Conservation (phyloP, 2,329 filamentous ascomycete species). For the Ploettnerulaceae sp. region DNA sequence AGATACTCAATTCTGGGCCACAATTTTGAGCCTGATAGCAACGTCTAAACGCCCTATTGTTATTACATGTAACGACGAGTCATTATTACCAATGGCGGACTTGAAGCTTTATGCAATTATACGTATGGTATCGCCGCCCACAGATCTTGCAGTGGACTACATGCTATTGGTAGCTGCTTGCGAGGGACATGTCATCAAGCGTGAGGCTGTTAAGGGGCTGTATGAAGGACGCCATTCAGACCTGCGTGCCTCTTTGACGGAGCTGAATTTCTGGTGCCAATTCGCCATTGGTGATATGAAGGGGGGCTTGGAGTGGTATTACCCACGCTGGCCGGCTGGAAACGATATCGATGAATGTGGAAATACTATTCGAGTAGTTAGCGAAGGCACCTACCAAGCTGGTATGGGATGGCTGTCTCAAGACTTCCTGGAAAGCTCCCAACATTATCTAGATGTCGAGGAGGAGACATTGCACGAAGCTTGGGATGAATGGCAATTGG, state of each 20-base stretch:
- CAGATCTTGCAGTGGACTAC: conserved; percentile 69
- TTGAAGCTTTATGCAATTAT: conserved; percentile 84
- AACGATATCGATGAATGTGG: conserved; percentile 63
- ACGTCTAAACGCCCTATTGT: conserved; percentile 90
- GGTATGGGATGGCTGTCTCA: conserved; percentile 75
- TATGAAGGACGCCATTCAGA: conserved; percentile 67
- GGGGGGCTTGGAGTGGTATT: conserved; percentile 86
- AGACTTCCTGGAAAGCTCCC: conserved; percentile 45
- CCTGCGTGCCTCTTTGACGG: conserved; percentile 73
- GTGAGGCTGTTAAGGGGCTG: conserved; percentile 62
- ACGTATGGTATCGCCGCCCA: conserved; percentile 63
- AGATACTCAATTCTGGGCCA: conserved; percentile 91
- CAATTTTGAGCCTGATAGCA: conserved; percentile 68
- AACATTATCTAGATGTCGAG: conserved; percentile 43
- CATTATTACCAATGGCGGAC: conserved; percentile 66
- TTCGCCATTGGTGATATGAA: conserved; percentile 87
- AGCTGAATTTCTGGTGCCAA: conserved; percentile 96
- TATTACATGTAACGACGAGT: conserved; percentile 91
- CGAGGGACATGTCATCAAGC: conserved; percentile 76
- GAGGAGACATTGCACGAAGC: conserved; percentile 60
- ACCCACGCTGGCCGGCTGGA: conserved; percentile 69
- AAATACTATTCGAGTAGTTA: conserved; percentile 70
- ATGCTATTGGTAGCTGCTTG: conserved; percentile 77
- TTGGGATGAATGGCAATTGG: conserved; percentile 64
- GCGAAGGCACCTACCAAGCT: conserved; percentile 68